Percentiles rank a stretch among this genome's conserved stretches.
Conservation (phyloP, 2,329 filamentous ascomycete species). For the Colletotrichum camelliae region DNA sequence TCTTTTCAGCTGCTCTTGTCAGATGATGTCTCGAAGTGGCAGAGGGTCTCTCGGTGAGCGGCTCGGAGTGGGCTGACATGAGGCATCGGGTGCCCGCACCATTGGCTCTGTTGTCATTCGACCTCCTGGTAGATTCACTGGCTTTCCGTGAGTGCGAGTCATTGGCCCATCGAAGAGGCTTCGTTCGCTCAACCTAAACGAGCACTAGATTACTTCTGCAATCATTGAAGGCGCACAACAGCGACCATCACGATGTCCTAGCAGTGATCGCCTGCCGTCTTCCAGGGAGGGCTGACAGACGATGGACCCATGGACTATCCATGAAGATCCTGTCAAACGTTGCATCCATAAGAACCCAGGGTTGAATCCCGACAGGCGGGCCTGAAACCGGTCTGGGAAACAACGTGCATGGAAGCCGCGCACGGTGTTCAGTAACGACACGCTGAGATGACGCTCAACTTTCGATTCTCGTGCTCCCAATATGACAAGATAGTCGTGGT, state of each 20-base stretch:
- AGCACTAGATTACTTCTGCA: not conserved
- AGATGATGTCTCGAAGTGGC: slow-evolving; percentile 6
- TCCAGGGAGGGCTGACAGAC: not conserved
- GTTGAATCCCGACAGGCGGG: slow-evolving; percentile 6
- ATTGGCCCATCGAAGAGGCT: not conserved
- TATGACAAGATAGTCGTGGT: not conserved
- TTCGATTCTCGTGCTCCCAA: not conserved
- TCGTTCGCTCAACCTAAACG: not conserved
- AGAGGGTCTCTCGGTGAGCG: not conserved
- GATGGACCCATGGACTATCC: slow-evolving; percentile 2
- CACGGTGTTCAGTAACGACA: slow-evolving; percentile 19
- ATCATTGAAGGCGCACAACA: not conserved
- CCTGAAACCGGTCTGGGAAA: slow-evolving; percentile 19
- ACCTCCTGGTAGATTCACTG: not conserved
- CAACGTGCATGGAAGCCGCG: slow-evolving; percentile 9
- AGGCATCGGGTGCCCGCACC: not conserved
- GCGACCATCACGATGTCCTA: not conserved
- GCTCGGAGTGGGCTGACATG: not conserved
- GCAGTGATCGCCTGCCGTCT: not conserved
- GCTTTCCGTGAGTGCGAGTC: not conserved
- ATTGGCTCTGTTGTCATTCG: not conserved
- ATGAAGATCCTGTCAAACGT: slow-evolving; percentile 24
- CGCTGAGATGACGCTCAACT: not conserved
- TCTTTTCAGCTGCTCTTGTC: slow-evolving; percentile 9
- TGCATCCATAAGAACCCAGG: slow-evolving; percentile 18